A percentile compares a stretch with the other conserved stretches of the same genome.
These are phyloP conservation scores for Cardiosporidium cionae DNA, from an alignment of 169 alveolate genomes.

Conservation along the genomic window DNA sequence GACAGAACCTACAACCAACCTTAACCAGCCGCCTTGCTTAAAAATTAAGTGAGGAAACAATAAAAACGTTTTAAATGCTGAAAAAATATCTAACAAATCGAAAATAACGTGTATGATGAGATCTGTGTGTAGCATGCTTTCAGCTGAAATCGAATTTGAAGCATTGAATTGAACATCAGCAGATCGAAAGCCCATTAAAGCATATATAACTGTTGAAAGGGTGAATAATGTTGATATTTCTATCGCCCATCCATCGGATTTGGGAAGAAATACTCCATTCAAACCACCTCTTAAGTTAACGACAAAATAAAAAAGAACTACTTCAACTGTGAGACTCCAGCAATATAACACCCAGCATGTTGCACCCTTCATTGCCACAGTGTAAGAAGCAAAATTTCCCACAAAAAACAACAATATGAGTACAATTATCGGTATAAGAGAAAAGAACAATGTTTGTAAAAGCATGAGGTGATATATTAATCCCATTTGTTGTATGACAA, in stretches of 20 bases:
- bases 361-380: slow-evolving; percentile 18
- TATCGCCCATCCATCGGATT: neutral
- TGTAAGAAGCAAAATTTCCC: slow-evolving; percentile 8
- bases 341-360: slow-evolving; percentile 23
- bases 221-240: slow-evolving; percentile 11
- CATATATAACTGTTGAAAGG: slow-evolving; percentile 33
- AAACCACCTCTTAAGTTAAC: neutral
- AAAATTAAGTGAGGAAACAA: slow-evolving; percentile 27
- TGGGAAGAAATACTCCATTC: neutral
- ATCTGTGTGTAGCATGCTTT: slow-evolving; percentile 42
- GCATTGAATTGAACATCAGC: slow-evolving; percentile 37
- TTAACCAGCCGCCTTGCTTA: slow-evolving; percentile 40
- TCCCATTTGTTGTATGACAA: slow-evolving; percentile 19
- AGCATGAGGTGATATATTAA: slow-evolving; percentile 6
- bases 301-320: slow-evolving; percentile 6
- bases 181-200: slow-evolving; percentile 41
- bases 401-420: slow-evolving; percentile 9
- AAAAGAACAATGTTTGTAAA: neutral
- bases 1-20: slow-evolving; percentile 32
- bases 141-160: slow-evolving; percentile 32
- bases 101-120: slow-evolving; percentile 40
- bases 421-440: neutral
- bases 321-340: slow-evolving; percentile 10
- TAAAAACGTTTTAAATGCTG: slow-evolving; percentile 36
- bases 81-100: slow-evolving; percentile 34